Base-by-base conservation (phyloP, 2,329 filamentous ascomycete genomes). In the Nothophaeocryptopus gaeumannii region DNA sequence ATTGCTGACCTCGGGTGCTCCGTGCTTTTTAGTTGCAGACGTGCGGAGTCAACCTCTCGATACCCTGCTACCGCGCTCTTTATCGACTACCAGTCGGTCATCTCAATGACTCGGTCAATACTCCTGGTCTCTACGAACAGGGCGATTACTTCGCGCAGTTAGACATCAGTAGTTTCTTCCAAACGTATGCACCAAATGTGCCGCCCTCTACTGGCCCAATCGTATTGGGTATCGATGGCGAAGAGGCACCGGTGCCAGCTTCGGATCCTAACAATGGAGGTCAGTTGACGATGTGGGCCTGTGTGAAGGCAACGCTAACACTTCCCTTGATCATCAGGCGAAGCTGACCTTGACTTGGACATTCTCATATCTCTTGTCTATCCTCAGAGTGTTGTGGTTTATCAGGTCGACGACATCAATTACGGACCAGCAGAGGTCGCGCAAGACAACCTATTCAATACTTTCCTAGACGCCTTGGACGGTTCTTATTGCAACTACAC, bases 401-500 rank as follows among this genome's bases (percentile, higher is more conserved):
- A 70, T 60, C 72, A 75, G 56, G 71, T 72, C 0, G 76, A 78
- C 47, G 76, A 77, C 51, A 63, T 63, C 34, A 71, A 72, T 50
- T 62, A 72, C 65, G 54, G 55, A 3, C 20, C 20, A 26, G 20
- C 20, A 26, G 20, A 26, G 20, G 20, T 26, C 20, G 30, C 32
- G 2, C 7, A 63, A 47, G 16, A 43, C 7, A 38, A n/a, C 11
- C 3, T 72, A 50, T 47, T 72, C 12, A 70, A 69, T 61, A 72
- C 68, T 43, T 73, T 75, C 58, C 63, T 74, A 43, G 74, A 78
- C 45, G 75, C 75, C 15, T 68, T 78, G 33, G 75, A 78, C 55
- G 75, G 74, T 5, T 73, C 70, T 41, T 79, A 79, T 63, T 79
- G 78, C 65, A 71, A 69, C 10, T 75, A 71, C 53, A 67, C 67